These are phyloP conservation scores for Scutellaria galericulata DNA, from an alignment of 257 asterid genomes.

Conservation along the genomic window DNA sequence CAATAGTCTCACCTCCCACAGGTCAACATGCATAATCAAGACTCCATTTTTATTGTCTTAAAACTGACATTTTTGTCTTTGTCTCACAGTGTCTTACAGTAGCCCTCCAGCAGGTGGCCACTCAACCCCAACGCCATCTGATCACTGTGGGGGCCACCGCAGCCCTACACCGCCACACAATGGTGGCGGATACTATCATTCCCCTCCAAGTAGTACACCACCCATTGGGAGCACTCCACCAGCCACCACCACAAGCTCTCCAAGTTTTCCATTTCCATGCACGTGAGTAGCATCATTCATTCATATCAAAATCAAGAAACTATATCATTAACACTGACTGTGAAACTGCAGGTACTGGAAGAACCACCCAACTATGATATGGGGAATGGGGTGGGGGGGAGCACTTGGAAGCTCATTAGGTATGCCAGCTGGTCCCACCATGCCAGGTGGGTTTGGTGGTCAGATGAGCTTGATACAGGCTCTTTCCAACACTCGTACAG, in stretches of 20 bases:
- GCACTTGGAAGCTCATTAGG: slow-evolving; percentile 56
- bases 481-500: slow-evolving; percentile 63
- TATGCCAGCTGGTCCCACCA: neutral
- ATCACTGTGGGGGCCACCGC: slow-evolving; percentile 63
- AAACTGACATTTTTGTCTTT: slow-evolving; percentile 16
- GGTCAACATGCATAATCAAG: slow-evolving; percentile 33
- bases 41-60: neutral
- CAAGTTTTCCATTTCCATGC: slow-evolving; percentile 68
- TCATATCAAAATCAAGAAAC: neutral
- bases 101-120: slow-evolving; percentile 51
- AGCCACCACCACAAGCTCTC: slow-evolving; percentile 50
- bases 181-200: slow-evolving; percentile 39
- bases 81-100: slow-evolving; percentile 40
- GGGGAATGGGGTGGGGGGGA: slow-evolving; percentile 67
- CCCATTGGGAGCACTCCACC: slow-evolving; percentile 31
- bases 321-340: too few species aligned
- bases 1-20: slow-evolving; percentile 41
- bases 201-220: slow-evolving; percentile 51
- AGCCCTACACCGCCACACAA: slow-evolving; percentile 25
- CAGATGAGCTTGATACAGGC: slow-evolving; percentile 65
- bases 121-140: slow-evolving; percentile 54
- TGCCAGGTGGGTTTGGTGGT: slow-evolving; percentile 51
- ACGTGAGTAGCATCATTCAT: slow-evolving; percentile 53
- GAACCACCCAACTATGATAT: slow-evolving; percentile 55
- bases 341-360: slow-evolving; percentile 58